Percentiles rank a stretch among this genome's conserved stretches.
Evolutionary conservation across 1,139 yeast genomes (phyloP).

Genomic region (Kodamaea anthophila): DNA sequence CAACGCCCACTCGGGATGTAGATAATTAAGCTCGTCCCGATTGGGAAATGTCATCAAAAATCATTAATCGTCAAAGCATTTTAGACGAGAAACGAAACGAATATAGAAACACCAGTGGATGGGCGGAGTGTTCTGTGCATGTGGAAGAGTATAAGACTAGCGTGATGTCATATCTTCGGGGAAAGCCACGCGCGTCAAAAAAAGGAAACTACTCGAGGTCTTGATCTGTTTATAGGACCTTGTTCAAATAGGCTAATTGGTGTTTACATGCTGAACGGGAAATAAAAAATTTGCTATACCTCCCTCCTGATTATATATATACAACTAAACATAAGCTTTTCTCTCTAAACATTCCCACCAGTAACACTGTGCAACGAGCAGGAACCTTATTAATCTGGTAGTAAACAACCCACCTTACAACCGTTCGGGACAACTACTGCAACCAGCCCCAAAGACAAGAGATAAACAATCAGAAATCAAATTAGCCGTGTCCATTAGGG

Average conservation of each 20-base stretch:
- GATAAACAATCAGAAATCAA: too few relatives aligned
- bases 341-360: background rate
- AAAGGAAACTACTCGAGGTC: conserved; percentile 1
- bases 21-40: conserved; percentile 3
- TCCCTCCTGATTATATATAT: conserved; percentile 2
- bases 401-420: conserved; percentile 1
- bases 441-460: too few relatives aligned
- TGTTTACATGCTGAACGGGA: conserved; percentile 2
- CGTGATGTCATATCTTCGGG: too few relatives aligned
- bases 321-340: conserved; percentile 2
- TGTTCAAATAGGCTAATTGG: conserved; percentile 3
- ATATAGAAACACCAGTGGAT: too few relatives aligned
- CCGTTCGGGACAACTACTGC: background rate
- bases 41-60: conserved; percentile 3
- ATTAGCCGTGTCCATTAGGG: too few relatives aligned
- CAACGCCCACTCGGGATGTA: conserved; percentile 3
- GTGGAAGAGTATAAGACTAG: too few relatives aligned
- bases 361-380: conserved; percentile 3
- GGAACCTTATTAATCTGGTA: conserved; percentile 1
- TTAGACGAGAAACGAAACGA: conserved; percentile 3
- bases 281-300: conserved; percentile 1
- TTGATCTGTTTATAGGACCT: conserved; percentile 1
- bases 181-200: background rate
- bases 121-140: too few relatives aligned
- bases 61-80: conserved; percentile 2